Evolutionary conservation across 352 stramenopile genomes (phyloP), one percentile per base, ranked within the genome.

Genomic region (Elongisporangium prolatum): DNA sequence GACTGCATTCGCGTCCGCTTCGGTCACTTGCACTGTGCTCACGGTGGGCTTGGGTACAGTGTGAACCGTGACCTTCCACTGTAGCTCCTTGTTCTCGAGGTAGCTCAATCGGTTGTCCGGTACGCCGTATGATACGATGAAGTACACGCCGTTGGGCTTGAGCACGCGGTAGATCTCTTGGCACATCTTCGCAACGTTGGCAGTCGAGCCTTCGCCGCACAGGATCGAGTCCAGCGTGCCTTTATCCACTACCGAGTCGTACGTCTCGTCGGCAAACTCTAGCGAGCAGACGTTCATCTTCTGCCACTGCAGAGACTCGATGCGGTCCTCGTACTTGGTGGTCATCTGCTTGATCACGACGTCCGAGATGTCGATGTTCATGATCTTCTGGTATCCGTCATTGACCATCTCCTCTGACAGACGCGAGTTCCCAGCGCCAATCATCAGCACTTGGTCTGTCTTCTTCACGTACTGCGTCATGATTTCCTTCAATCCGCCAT

Each of bases 31-130:
- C 53, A 96, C 88, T 21, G 92, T 91, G 51, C 81, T 97, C n/a
- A 98, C 93, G 14, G 91, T 98, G 7, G 95, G 95, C 74, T 98
- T 98, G 47, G 93, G 89, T 50, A 98, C 90, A n/a, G 95, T 98
- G 74, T 97, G 91, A 34, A 97, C 83, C 20, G 86, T 95, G 14
- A 98, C 95, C 47, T 83, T 97, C 95, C 95, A 98, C 61, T 85
- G 80, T 71, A 98, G 87, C 61, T 97, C 95, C 64, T 98, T 97
- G 68, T 96, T 97, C 72, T 98, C 90, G 7, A 98, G 70, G 71
- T 98, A 98, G 67, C 91, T 95, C 63, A 98, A 56, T n/a, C 95
- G 74, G 72, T 98, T 98, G 60, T 98, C 94, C 5, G 95, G 95
- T 37, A 98, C 89, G 53, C 95, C 95, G 74, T 98, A 98, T 37